Base-by-base conservation (phyloP, 768 basidiomycete species). In the Kwoniella europaea region DNA sequence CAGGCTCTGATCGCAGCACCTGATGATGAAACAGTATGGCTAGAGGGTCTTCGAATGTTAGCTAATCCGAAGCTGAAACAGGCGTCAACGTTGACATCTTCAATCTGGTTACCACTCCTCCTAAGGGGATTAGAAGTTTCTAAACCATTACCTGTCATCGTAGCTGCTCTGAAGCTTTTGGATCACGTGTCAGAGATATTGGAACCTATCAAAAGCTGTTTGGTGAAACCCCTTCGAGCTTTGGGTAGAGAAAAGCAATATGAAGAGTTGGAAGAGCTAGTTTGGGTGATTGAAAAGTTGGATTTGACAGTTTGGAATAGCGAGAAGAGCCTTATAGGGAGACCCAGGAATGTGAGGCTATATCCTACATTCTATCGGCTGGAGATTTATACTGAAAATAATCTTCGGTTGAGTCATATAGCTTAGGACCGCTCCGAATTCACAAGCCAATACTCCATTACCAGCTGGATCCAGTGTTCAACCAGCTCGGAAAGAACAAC, bases 61-160 rank as follows among this genome's bases (percentile, higher is more conserved):
- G 55, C 71, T 2, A 59, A 71, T 20, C 75, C 74, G 20, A 76
- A 78, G 58, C 69, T 80, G 3, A 71, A 69, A 16, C 58, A 68
- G 10, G 69, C 76, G 15, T 75, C 78, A 60, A 42, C 53, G 3
- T 56, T 74, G 18, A 80, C 77, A 3, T 71, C 74, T 9, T 80
- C 79, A 13, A 80, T 80, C 57, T 80, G 79, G 79, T 63, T 80
- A 35, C 76, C 79, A 16, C 73, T 80, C 6, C 56, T 80, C 10
- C 72, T 80, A 18, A 73, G 72, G 52, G 76, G 74, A 3, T 73
- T 80, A 27, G 77, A 78, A 6, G 22, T 67, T 2, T n/a, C 61
- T 1, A 65, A 74, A 52, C 61, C 76, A 12, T 54, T 56, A 3
- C 54, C 68, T n/a, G 77, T 80, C 20, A 76, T 75, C 12, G 22